Evolutionary conservation across 805 yeast species (phyloP).

Genomic region (Candida silvicultrix): DNA sequence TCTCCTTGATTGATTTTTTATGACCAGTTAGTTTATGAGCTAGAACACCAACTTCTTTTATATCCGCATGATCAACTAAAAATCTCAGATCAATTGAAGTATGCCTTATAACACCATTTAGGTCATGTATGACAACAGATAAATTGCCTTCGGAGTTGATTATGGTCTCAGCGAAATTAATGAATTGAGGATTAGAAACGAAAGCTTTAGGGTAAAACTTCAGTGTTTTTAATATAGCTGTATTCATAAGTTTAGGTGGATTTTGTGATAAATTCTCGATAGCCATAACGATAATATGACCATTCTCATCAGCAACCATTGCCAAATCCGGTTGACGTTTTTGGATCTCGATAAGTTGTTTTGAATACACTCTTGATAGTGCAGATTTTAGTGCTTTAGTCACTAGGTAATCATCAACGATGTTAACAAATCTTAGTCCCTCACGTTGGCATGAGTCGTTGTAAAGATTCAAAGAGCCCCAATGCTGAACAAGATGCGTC

Average conservation of each 20-base stretch:
- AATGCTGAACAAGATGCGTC: conserved; percentile 48
- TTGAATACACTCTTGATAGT: conserved; percentile 8
- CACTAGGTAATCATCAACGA: conserved; percentile 35
- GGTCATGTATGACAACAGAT: conserved; percentile 41
- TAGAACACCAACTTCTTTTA: conserved; percentile 22
- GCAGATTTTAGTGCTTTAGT: conserved; percentile 17
- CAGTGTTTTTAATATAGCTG: conserved; percentile 29
- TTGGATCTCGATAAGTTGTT: conserved; percentile 18
- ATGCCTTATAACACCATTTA: conserved; percentile 30
- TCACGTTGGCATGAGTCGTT: conserved; percentile 1
- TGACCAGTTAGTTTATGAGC: conserved; percentile 77
- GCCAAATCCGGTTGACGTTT: conserved; percentile 35
- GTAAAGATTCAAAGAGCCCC: conserved; percentile 41
- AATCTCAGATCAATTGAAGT: conserved; percentile 23
- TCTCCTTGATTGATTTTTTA: conserved; percentile 64
- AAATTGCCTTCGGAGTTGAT: conserved; percentile 22
- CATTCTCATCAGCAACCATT: conserved; percentile 34
- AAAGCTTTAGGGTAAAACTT: conserved; percentile 20
- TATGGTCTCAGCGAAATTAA: conserved; percentile 29
- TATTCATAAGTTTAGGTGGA: conserved; percentile 49
- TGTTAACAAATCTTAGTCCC: conserved; percentile 27
- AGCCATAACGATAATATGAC: conserved; percentile 37
- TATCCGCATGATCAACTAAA: conserved; percentile 10
- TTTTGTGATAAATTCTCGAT: conserved; percentile 43
- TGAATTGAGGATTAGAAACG: conserved; percentile 25